Percentiles rank a stretch among this genome's conserved stretches.
These are phyloP conservation scores for Dillenia suffruticosa DNA, from an alignment of 164 flowering plant species.

Conservation along the genomic window DNA sequence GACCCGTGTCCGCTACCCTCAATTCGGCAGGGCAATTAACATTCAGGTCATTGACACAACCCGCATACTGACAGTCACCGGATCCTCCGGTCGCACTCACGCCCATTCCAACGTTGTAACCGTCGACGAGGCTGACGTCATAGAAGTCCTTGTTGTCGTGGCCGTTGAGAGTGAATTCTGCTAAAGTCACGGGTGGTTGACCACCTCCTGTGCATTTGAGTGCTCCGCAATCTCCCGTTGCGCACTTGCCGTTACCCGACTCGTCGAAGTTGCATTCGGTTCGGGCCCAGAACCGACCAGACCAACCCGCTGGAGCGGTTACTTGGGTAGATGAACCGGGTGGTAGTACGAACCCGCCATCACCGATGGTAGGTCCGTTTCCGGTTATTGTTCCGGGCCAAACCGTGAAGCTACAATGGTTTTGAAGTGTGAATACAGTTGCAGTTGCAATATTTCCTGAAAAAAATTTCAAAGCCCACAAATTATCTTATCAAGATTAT, in stretches of 20 bases:
- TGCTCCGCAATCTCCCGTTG: constrained; percentile 80
- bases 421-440: constrained; percentile 56
- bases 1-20: constrained; percentile 35
- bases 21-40: constrained; percentile 71
- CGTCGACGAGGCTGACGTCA: constrained; percentile 94
- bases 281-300: constrained; percentile 91
- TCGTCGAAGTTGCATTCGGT: constrained; percentile 79
- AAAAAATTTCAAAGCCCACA: not conserved
- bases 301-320: constrained; percentile 72
- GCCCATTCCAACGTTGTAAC: constrained; percentile 78
- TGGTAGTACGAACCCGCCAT: constrained; percentile 53
- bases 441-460: constrained; percentile 37
- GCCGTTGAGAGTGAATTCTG: constrained; percentile 65
- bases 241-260: constrained; percentile 59
- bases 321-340: constrained; percentile 47
- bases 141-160: constrained; percentile 64
- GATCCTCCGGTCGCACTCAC: constrained; percentile 48
- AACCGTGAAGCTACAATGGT: constrained; percentile 55
- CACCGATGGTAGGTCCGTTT: constrained; percentile 43
- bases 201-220: constrained; percentile 65
- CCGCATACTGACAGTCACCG: constrained; percentile 82
- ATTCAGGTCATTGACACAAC: constrained; percentile 71
- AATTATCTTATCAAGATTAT: no score
- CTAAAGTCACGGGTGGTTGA: constrained; percentile 63
- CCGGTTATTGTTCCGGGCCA: constrained; percentile 92